Conservation (phyloP, 2,329 filamentous ascomycete genomes). For the Annulohypoxylon truncatum region DNA sequence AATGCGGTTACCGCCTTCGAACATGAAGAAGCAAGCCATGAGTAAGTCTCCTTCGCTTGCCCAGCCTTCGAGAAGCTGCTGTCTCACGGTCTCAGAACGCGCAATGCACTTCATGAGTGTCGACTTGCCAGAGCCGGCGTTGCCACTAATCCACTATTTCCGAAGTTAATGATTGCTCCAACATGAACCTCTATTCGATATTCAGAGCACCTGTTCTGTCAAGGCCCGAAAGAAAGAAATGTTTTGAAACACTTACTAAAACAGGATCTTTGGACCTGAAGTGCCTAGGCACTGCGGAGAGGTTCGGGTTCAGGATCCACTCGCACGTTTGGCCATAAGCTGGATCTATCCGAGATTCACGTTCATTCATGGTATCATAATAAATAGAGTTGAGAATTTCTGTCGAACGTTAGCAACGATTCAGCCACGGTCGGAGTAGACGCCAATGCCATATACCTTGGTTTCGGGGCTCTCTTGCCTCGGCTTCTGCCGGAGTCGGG, state of each 20-base stretch:
- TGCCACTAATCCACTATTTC: constrained; percentile 55
- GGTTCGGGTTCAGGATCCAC: constrained; percentile 55
- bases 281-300: constrained; percentile 42
- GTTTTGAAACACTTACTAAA: constrained; percentile 35
- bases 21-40: constrained; percentile 56
- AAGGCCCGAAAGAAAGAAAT: neutral
- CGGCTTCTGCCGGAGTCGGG: constrained; percentile 43
- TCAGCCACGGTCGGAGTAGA: neutral
- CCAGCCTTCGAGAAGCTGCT: constrained; percentile 52
- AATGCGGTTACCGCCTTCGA: constrained; percentile 52
- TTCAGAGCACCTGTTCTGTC: neutral
- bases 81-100: constrained; percentile 44
- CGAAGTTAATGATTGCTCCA: constrained; percentile 14
- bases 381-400: constrained; percentile 49
- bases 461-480: constrained; percentile 47
- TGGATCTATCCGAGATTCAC: constrained; percentile 51
- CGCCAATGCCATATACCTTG: constrained; percentile 43
- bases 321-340: constrained; percentile 57
- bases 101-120: constrained; percentile 59
- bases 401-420: constrained; percentile 25
- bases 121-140: constrained; percentile 60
- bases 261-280: constrained; percentile 42
- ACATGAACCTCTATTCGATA: neutral
- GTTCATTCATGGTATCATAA: constrained; percentile 48
- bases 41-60: constrained; percentile 45